Evolutionary conservation across 495 filamentous ascomycete species (phyloP).

Genomic region (Neurospora hispaniola): DNA sequence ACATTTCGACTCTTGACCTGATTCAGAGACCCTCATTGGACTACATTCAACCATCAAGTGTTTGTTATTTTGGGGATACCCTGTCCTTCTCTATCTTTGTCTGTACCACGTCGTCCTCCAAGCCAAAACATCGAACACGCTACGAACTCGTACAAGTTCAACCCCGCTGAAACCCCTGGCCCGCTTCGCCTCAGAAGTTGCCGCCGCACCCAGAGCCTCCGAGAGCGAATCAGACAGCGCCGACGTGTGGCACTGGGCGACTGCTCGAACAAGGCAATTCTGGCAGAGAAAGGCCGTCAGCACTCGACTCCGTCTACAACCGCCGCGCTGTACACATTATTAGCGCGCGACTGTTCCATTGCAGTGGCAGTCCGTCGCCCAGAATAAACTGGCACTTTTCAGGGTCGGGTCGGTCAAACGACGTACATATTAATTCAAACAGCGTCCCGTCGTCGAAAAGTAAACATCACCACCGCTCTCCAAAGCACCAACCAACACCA

Average conservation of each 20-base stretch:
- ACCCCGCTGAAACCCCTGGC: not conserved
- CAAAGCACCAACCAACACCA: not conserved
- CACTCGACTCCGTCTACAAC: constrained; percentile 8
- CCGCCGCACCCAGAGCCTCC: constrained; percentile 21
- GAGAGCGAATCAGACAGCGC: constrained; percentile 23
- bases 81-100: not conserved
- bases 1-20: not conserved
- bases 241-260: constrained; percentile 25
- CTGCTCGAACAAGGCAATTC: constrained; percentile 20
- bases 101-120: not conserved
- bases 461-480: not conserved
- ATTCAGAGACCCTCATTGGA: not conserved
- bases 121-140: not conserved
- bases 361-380: not conserved
- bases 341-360: not conserved
- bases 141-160: not conserved
- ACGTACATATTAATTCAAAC: not conserved
- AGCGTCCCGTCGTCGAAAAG: not conserved
- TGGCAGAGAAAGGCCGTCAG: not conserved
- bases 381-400: not conserved
- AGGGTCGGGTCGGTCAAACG: not conserved
- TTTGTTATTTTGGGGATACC: not conserved
- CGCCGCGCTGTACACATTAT: not conserved
- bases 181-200: constrained; percentile 22
- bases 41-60: not conserved